Conservation (phyloP, 2,329 filamentous ascomycete genomes). For the Pyrenochaeta sp. region DNA sequence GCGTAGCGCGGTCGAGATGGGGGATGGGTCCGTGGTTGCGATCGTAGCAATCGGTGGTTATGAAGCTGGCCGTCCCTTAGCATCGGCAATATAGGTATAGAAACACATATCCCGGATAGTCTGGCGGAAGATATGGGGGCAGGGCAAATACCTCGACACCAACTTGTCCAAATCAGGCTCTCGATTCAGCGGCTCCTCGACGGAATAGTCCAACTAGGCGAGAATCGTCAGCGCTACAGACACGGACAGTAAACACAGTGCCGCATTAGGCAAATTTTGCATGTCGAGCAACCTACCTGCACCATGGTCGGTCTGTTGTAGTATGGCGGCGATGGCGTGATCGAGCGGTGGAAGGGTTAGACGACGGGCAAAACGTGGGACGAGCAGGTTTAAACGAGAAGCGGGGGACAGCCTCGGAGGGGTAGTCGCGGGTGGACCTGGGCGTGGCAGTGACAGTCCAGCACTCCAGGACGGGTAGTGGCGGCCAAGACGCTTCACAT, state of each 20-base stretch:
- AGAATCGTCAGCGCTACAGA: constrained; percentile 19
- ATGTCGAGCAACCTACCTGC: constrained; percentile 26
- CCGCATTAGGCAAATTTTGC: constrained; percentile 23
- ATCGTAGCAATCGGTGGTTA: constrained; percentile 61
- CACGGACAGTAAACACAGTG: background rate
- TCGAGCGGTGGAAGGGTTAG: constrained; percentile 13
- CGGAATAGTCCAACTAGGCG: constrained; percentile 50
- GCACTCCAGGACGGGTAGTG: constrained; percentile 19
- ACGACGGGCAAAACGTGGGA: background rate
- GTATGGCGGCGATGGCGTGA: constrained; percentile 40
- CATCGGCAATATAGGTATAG: too few relatives aligned
- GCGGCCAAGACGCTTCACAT: too few relatives aligned
- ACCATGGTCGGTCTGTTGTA: constrained; percentile 31
- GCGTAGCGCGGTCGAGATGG: constrained; percentile 51
- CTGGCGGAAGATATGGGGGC: background rate
- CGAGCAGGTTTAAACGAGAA: constrained; percentile 12
- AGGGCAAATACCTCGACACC: constrained; percentile 49
- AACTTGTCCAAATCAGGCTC: constrained; percentile 56
- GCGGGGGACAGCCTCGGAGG: constrained; percentile 11
- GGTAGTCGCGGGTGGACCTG: constrained; percentile 3
- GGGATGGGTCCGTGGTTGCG: constrained; percentile 65
- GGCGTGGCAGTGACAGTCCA: too few relatives aligned
- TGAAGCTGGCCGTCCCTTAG: too few relatives aligned
- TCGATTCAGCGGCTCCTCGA: constrained; percentile 57
- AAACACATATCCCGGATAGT: background rate